Evolutionary conservation across 495 filamentous ascomycete genomes (phyloP).

Genomic region (Penicillium goetzii): DNA sequence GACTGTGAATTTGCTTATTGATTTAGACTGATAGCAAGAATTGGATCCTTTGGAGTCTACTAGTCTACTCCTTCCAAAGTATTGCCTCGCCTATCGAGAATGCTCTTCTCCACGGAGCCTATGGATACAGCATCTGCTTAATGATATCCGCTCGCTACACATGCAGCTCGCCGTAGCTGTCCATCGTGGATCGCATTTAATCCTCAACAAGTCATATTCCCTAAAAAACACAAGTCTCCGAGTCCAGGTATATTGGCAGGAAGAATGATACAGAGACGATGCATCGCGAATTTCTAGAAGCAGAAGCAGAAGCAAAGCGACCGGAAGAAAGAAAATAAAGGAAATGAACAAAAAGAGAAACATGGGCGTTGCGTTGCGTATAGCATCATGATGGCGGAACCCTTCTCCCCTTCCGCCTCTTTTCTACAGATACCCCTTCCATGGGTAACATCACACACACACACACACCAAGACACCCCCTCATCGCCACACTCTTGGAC

Average conservation of each 20-base stretch:
- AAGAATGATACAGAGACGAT: constrained; percentile 24
- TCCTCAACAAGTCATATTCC: constrained; percentile 7
- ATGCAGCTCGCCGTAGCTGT: neutral
- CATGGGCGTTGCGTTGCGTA: constrained; percentile 33
- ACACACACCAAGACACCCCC: neutral
- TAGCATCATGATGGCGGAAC: constrained; percentile 35
- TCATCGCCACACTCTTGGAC: neutral
- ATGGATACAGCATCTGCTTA: neutral
- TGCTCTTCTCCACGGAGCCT: neutral
- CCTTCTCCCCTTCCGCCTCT: constrained; percentile 26
- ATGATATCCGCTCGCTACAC: neutral
- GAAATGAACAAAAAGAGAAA: constrained; percentile 21
- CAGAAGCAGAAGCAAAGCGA: neutral
- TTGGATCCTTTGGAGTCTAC: too few species aligned
- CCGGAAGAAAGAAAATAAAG: constrained; percentile 18
- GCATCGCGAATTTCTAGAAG: constrained; percentile 30
- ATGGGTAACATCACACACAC: constrained; percentile 10
- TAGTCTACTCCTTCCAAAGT: neutral
- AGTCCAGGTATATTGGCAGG: constrained; percentile 21
- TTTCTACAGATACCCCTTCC: constrained; percentile 31
- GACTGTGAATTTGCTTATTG: too few species aligned
- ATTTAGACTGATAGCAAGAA: too few species aligned
- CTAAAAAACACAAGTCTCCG: constrained; percentile 9
- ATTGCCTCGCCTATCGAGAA: neutral
- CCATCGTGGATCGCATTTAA: neutral